phyloP scores from a whole-genome alignment of 257 asterid species.

The Scutellaria minor region DNA sequence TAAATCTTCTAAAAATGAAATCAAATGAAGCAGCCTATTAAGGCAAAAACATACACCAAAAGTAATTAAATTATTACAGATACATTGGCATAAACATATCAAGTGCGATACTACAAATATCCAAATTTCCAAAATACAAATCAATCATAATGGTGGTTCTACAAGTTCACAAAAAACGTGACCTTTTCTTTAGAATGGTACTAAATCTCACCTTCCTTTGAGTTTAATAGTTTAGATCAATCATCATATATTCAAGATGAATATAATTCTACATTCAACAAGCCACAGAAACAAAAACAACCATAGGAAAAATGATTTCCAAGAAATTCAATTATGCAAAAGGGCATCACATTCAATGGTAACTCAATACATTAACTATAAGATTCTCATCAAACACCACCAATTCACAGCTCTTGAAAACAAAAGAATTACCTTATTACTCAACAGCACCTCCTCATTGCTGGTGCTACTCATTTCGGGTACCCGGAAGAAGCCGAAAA shows the following conservation, averaged over 20 bases:
- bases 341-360: not conserved
- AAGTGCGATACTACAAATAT: not conserved
- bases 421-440: slow-evolving; percentile 48
- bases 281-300: slow-evolving; percentile 10
- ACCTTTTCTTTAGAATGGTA: slow-evolving; percentile 11
- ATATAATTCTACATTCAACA: no score
- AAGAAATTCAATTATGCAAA: slow-evolving; percentile 15
- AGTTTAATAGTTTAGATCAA: not conserved
- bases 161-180: not conserved
- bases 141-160: not conserved
- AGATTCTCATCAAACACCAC: not conserved
- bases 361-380: slow-evolving; percentile 21
- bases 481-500: slow-evolving; percentile 86
- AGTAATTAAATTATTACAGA: not conserved
- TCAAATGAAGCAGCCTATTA: slow-evolving; percentile 7
- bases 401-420: slow-evolving; percentile 9
- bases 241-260: no score
- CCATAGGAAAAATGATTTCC: slow-evolving; percentile 11
- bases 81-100: slow-evolving; percentile 5
- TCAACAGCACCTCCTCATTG: slow-evolving; percentile 38
- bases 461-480: slow-evolving; percentile 38
- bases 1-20: not conserved
- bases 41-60: slow-evolving; percentile 20
- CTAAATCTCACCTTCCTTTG: not conserved
- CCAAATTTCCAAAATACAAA: not conserved